phyloP scores from a whole-genome alignment of 2,329 filamentous ascomycete genomes.

The Aspergillus aculeatinus region DNA sequence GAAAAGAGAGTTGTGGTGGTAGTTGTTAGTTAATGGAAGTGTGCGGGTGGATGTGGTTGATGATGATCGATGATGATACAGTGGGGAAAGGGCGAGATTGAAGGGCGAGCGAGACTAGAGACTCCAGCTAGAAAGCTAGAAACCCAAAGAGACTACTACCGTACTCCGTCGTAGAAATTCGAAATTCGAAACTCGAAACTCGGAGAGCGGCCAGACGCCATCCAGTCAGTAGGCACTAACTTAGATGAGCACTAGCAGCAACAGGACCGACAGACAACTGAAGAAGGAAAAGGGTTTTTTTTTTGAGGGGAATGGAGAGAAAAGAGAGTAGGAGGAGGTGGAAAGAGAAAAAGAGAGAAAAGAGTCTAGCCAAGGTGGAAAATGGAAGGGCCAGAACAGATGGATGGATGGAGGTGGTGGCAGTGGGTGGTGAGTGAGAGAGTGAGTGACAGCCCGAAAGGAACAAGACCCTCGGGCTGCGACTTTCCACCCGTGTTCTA shows the following conservation, averaged over 20 bases:
- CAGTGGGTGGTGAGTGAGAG: background rate
- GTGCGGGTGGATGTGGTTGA: conserved; percentile 15
- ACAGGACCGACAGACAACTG: too few relatives aligned
- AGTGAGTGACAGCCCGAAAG: conserved; percentile 12
- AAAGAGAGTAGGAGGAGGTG: background rate
- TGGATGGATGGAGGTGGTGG: too few relatives aligned
- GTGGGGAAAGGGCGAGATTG: conserved; percentile 21
- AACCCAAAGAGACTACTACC: conserved; percentile 8
- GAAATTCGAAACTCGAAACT: too few relatives aligned
- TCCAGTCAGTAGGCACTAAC: too few relatives aligned
- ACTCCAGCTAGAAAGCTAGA: conserved; percentile 11
- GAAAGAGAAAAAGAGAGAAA: conserved; percentile 13
- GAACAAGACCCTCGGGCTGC: conserved; percentile 18
- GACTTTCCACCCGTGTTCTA: conserved; percentile 22
- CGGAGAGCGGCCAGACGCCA: background rate
- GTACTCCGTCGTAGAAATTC: background rate
- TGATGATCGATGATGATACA: conserved; percentile 20
- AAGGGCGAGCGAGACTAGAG: conserved; percentile 18
- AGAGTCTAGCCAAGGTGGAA: background rate
- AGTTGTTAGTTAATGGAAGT: conserved; percentile 12
- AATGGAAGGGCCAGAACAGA: conserved; percentile 15
- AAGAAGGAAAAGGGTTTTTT: too few relatives aligned
- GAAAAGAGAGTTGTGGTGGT: conserved; percentile 12
- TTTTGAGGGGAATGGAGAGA: too few relatives aligned
- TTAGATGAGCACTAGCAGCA: too few relatives aligned